Evolutionary conservation across 2,329 filamentous ascomycete genomes (phyloP).

Genomic region (Beauveria pseudobassiana): DNA sequence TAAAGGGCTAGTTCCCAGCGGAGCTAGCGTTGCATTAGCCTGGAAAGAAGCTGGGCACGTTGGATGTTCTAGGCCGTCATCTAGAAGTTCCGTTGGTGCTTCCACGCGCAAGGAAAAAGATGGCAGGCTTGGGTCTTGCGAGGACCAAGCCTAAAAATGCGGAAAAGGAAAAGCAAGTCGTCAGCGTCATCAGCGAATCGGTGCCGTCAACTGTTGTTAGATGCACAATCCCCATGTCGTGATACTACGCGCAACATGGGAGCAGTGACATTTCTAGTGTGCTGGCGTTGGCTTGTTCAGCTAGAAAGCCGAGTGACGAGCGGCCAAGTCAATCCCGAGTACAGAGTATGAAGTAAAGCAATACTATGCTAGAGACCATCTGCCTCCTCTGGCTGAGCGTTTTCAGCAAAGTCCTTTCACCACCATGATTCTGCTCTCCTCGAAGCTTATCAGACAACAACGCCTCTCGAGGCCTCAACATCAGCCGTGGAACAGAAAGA

Average conservation of each 20-base stretch:
- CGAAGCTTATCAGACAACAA: neutral
- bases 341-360: neutral
- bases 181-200: neutral
- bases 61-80: conserved; percentile 2
- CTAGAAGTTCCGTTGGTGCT: conserved; percentile 3
- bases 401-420: too few species aligned
- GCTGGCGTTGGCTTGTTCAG: too few species aligned
- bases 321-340: neutral
- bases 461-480: neutral
- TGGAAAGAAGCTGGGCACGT: neutral
- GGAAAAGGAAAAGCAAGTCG: neutral
- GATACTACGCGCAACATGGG: neutral
- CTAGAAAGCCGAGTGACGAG: neutral
- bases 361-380: too few species aligned
- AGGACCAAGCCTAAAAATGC: neutral
- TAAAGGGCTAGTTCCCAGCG: neutral
- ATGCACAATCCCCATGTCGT: neutral
- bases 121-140: too few species aligned
- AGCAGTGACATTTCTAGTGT: too few species aligned
- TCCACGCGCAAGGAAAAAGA: neutral
- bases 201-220: neutral
- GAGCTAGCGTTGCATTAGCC: conserved; percentile 1
- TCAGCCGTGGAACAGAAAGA: neutral
- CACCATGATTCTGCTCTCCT: too few species aligned
- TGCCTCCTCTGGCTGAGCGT: too few species aligned